phyloP scores from a whole-genome alignment of 495 filamentous ascomycete species.

The Aspergillus baeticus region DNA sequence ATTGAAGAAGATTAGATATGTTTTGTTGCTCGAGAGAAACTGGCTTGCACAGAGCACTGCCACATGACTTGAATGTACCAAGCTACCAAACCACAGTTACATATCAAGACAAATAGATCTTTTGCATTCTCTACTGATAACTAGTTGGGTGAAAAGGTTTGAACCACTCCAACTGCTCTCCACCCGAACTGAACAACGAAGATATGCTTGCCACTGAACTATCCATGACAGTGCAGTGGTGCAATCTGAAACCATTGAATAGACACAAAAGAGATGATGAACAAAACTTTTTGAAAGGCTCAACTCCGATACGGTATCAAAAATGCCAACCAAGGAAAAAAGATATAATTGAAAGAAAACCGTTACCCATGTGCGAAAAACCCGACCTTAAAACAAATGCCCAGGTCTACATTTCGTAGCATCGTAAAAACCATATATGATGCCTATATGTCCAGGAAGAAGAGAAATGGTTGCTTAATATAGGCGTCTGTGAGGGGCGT shows the following conservation, averaged over 20 bases:
- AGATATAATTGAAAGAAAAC: not conserved
- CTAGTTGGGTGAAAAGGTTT: too few species aligned
- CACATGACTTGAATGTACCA: not conserved
- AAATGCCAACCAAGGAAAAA: conserved; percentile 17
- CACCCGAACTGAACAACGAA: too few species aligned
- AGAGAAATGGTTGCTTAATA: not conserved
- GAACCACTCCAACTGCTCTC: too few species aligned
- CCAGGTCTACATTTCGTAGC: conserved; percentile 13
- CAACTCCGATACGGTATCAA: conserved; percentile 17
- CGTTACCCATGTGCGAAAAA: conserved; percentile 4
- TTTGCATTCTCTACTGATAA: too few species aligned
- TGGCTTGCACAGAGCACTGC: not conserved
- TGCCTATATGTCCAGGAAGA: not conserved
- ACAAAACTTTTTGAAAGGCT: conserved; percentile 9
- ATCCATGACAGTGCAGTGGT: too few species aligned
- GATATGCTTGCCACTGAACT: too few species aligned
- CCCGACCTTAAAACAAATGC: conserved; percentile 2
- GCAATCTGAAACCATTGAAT: too few species aligned
- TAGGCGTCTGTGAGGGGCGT: not conserved
- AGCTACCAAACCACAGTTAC: too few species aligned
- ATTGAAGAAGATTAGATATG: conserved; percentile 75
- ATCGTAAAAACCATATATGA: conserved; percentile 10
- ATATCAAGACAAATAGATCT: too few species aligned
- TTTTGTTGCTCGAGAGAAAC: not conserved
- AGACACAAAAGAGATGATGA: conserved; percentile 7